These are phyloP conservation scores for Geoglossum glabrum DNA, from an alignment of 495 filamentous ascomycete species.

Conservation along the genomic window DNA sequence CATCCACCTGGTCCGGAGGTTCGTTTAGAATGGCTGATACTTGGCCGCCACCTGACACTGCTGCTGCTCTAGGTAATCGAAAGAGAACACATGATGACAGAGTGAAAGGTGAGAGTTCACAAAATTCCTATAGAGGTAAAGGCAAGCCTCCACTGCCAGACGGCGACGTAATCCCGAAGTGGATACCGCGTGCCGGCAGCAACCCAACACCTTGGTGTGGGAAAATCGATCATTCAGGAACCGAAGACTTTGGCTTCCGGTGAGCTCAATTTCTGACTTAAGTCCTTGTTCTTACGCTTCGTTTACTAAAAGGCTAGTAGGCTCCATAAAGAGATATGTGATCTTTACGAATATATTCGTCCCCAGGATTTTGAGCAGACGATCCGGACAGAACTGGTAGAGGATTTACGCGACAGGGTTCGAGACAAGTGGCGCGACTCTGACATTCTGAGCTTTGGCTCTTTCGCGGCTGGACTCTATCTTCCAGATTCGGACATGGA, in stretches of 20 bases:
- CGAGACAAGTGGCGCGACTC: constrained; percentile 29
- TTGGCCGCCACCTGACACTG: constrained; percentile 7
- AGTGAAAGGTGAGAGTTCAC: constrained; percentile 24
- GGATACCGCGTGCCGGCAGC: constrained; percentile 27
- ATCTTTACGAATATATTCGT: constrained; percentile 67
- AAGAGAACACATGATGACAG: constrained; percentile 56
- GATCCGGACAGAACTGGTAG: constrained; percentile 51
- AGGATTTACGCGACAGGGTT: constrained; percentile 35
- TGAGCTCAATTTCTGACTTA: constrained; percentile 15
- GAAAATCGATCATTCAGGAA: constrained; percentile 25
- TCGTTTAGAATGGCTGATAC: neutral
- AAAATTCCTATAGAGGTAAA: constrained; percentile 6
- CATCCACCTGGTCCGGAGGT: neutral
- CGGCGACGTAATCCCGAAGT: constrained; percentile 34
- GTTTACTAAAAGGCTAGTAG: constrained; percentile 16
- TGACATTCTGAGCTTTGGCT: constrained; percentile 60
- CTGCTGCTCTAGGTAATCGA: constrained; percentile 25
- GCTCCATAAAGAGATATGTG: constrained; percentile 71
- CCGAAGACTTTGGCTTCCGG: constrained; percentile 27
- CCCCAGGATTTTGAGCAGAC: constrained; percentile 57
- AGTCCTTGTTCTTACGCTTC: neutral
- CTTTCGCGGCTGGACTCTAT: constrained; percentile 76
- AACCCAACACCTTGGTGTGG: constrained; percentile 40
- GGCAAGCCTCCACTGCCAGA: constrained; percentile 1
- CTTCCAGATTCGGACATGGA: constrained; percentile 89